Conservation (phyloP, 2,329 filamentous ascomycete species). For the Xylaria sp. region DNA sequence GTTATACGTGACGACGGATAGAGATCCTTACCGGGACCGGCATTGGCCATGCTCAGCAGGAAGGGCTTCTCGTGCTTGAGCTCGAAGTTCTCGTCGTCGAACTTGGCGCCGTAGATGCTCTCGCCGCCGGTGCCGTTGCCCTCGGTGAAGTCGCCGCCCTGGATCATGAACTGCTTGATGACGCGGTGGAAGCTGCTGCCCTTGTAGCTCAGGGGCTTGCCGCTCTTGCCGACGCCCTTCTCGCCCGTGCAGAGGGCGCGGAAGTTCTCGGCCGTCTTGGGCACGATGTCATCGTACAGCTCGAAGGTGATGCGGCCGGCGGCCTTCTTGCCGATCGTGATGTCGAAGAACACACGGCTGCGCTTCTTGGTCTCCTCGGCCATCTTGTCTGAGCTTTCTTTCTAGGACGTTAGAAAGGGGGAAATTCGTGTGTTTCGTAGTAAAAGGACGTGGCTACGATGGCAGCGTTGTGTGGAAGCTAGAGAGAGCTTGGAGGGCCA, state of each 20-base stretch:
- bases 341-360: slow-evolving; percentile 91
- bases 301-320: slow-evolving; percentile 87
- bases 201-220: slow-evolving; percentile 93
- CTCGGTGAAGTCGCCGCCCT: slow-evolving; percentile 95
- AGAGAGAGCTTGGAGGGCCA: slow-evolving; percentile 14
- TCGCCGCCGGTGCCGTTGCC: slow-evolving; percentile 96
- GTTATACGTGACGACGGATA: background rate
- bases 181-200: slow-evolving; percentile 93
- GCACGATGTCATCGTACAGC: slow-evolving; percentile 80
- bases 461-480: background rate
- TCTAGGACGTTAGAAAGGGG: background rate
- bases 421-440: background rate
- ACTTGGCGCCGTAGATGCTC: slow-evolving; percentile 97
- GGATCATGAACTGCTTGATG: slow-evolving; percentile 99
- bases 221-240: slow-evolving; percentile 83
- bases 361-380: slow-evolving; percentile 64
- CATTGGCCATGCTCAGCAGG: slow-evolving; percentile 97
- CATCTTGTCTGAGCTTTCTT: slow-evolving; percentile 28
- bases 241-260: slow-evolving; percentile 93
- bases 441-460: background rate
- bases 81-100: slow-evolving; percentile 95
- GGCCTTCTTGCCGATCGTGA: slow-evolving; percentile 78
- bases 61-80: slow-evolving; percentile 93
- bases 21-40: slow-evolving; percentile 76
- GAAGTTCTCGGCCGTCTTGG: slow-evolving; percentile 97